Evolutionary conservation across 331 rosid species (phyloP), one percentile per base, ranked within the genome.

Genomic region (Phaseolus coccineus): DNA sequence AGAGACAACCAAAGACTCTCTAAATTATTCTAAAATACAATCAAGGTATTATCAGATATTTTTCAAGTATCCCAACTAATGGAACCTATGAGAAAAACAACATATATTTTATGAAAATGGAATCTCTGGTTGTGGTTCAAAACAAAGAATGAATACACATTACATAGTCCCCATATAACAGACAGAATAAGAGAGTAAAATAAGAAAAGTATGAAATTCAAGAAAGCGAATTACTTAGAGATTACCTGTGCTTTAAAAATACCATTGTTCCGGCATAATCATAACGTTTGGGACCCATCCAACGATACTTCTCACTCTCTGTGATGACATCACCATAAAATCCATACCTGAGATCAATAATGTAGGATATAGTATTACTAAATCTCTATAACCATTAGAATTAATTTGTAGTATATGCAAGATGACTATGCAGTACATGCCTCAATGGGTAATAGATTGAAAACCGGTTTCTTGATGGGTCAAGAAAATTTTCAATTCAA

Each of bases 221-320:
- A 63, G 33, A 72, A 46, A 40, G 35, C 19, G 24, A 77, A 53
- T 63, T 62, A 71, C 52, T 81, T 39, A 55, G 8, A 42, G 80
- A 14, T 71, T 85, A 91, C 98, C 94, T 88, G 85, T 92, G 97
- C 91, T 28, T 94, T 77, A 94, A 73, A 81, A 94, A 94, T 69
- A 90, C 97, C 87, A 86, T 81, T 47, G 98, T 91, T 73, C 98
- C 98, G 0, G 98, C 97, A 83, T 88, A 92, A 86, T 94, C 98
- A 64, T 94, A 94, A 44, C 98, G 93, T 65, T 27, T 86, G 75
- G 98, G 98, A 52, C 98, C 98, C 98, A 94, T 94, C 98, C 98
- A 94, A 30, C 94, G 97, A 82, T 84, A 90, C 73, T 92, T 94
- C 85, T 94, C 98, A 77, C 98, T 94, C 88, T 94, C 96, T 33